These are phyloP conservation scores for Pilaira anomala DNA, from an alignment of 192 early-diverging fungal species.

Conservation along the genomic window DNA sequence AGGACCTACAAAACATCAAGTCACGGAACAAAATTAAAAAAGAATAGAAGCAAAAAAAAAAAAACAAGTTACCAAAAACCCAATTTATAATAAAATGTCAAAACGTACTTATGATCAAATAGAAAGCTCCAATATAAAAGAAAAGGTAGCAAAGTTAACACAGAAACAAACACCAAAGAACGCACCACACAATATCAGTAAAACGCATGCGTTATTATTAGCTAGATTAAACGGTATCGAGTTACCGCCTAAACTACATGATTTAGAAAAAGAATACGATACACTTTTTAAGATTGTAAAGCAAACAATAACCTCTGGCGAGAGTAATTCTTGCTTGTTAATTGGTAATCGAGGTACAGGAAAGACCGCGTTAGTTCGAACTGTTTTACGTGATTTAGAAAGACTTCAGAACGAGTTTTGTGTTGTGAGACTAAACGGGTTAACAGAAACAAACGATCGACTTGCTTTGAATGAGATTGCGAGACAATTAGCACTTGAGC, in stretches of 20 bases:
- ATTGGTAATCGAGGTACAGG: slow-evolving; percentile 80
- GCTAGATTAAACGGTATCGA: slow-evolving; percentile 24
- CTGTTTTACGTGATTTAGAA: slow-evolving; percentile 14
- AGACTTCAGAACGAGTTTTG: slow-evolving; percentile 51
- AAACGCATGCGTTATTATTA: neutral
- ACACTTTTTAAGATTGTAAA: slow-evolving; percentile 55
- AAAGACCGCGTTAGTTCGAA: slow-evolving; percentile 53
- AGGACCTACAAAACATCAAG: too few relatives aligned
- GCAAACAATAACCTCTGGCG: slow-evolving; percentile 60
- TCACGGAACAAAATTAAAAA: too few relatives aligned
- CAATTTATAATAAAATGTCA: too few relatives aligned
- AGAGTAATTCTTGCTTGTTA: slow-evolving; percentile 86
- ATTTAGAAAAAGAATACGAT: slow-evolving; percentile 49
- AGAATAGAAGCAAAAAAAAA: too few relatives aligned
- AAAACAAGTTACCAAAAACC: too few relatives aligned
- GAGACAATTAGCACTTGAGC: slow-evolving; percentile 65
- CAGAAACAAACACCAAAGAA: neutral
- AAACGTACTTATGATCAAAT: too few relatives aligned
- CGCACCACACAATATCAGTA: too few relatives aligned
- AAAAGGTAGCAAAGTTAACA: neutral
- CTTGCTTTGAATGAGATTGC: slow-evolving; percentile 81
- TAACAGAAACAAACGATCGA: slow-evolving; percentile 78
- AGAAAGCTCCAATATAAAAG: too few relatives aligned
- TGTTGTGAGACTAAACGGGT: slow-evolving; percentile 70
- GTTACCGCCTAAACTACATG: slow-evolving; percentile 38